Conservation (phyloP, 306 rosid genomes). For the Gastrolobium villosum region DNA sequence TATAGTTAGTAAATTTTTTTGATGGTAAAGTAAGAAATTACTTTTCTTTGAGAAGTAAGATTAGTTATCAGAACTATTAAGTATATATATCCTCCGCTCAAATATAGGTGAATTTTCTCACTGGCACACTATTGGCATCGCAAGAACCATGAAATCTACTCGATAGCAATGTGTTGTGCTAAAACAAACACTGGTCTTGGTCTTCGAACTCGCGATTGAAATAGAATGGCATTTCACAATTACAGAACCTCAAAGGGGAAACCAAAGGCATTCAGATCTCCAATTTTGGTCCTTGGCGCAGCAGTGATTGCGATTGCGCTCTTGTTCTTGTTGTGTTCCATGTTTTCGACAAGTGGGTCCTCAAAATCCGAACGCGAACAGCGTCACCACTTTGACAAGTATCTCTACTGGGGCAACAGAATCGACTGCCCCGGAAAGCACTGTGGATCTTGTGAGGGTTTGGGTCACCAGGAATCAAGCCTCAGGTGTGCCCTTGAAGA, state of each 20-base stretch:
- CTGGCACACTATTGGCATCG: no score
- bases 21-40: no score
- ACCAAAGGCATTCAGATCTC: slow-evolving; percentile 60
- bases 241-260: slow-evolving; percentile 56
- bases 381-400: slow-evolving; percentile 46
- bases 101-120: no score
- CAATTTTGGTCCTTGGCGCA: slow-evolving; percentile 49
- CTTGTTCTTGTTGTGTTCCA: slow-evolving; percentile 61
- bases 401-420: slow-evolving; percentile 85
- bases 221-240: slow-evolving; percentile 60
- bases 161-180: no score
- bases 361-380: slow-evolving; percentile 28
- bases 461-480: slow-evolving; percentile 98
- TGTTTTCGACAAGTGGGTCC: slow-evolving; percentile 58
- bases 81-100: no score
- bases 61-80: no score
- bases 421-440: slow-evolving; percentile 98
- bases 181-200: no score
- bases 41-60: no score
- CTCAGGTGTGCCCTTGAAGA: slow-evolving; percentile 97
- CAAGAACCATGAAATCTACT: no score
- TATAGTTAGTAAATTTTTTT: no score
- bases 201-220: no score
- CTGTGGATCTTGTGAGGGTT: slow-evolving; percentile 84
- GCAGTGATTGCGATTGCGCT: slow-evolving; percentile 57